A percentile compares a stretch with the other conserved stretches of the same genome.
These are phyloP conservation scores for Mycena chlorophos DNA, from an alignment of 768 basidiomycete genomes.

Conservation along the genomic window DNA sequence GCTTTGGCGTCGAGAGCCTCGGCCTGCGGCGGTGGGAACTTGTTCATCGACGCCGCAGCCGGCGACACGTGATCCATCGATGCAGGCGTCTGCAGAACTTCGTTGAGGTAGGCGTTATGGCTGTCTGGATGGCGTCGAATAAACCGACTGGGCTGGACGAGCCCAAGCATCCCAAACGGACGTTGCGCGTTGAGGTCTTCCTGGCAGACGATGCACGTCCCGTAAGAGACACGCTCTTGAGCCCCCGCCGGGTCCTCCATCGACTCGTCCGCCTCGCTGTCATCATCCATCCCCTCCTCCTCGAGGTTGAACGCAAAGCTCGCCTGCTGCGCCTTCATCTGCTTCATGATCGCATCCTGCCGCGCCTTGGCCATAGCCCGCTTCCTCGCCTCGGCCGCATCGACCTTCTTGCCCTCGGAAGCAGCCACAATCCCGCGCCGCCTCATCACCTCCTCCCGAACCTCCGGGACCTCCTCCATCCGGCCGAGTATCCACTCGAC, in stretches of 20 bases:
- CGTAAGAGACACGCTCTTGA: conserved; percentile 58
- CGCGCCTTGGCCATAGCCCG: conserved; percentile 77
- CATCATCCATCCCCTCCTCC: conserved; percentile 56
- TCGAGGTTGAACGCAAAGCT: conserved; percentile 81
- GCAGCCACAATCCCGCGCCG: conserved; percentile 46
- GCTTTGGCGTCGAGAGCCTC: conserved; percentile 50
- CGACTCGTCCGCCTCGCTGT: conserved; percentile 70
- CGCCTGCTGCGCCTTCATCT: conserved; percentile 92
- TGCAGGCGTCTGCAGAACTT: conserved; percentile 60
- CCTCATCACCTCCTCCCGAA: conserved; percentile 55
- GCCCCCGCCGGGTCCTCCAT: conserved; percentile 46
- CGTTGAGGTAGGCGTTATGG: conserved; percentile 65
- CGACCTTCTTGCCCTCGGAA: conserved; percentile 18
- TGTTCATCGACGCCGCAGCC: conserved; percentile 26
- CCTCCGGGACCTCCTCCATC: conserved; percentile 46
- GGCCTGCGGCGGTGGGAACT: conserved; percentile 53
- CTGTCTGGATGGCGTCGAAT: conserved; percentile 77
- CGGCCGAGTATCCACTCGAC: conserved; percentile 73
- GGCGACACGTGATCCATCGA: conserved; percentile 62
- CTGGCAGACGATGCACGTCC: conserved; percentile 98
- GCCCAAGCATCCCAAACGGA: conserved; percentile 82
- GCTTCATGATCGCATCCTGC: conserved; percentile 92
- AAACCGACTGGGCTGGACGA: conserved; percentile 85
- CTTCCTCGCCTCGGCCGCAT: conserved; percentile 73
- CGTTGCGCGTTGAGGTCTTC: conserved; percentile 77